Evolutionary conservation across 1,284 basidiomycete genomes (phyloP), one percentile per base, ranked within the genome.

Genomic region (Ganoderma boninense): DNA sequence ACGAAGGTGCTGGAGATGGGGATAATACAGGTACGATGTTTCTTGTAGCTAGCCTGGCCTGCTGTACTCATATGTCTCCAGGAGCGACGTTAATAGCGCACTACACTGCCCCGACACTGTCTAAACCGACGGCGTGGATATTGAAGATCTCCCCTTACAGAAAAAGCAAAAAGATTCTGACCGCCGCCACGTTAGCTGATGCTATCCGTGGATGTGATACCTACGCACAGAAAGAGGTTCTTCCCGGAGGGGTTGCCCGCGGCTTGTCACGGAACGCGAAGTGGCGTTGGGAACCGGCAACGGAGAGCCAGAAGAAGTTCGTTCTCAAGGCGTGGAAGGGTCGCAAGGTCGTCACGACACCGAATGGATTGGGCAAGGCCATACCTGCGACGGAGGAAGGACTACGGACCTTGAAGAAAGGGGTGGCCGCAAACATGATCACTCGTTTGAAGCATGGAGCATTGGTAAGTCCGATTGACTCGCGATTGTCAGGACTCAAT

Each of bases 371-470:
- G 5, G 59, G 61, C n/a, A 68, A 70, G 57, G 57, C 64, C 46
- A 70, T 62, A 61, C 73, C 62, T 65, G 75, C 63, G 65, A 74
- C 66, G 4, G 68, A 74, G 26, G 78, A 84, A 29, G 79, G 78
- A 52, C 77, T 90, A 20, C 78, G 77, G 62, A 79, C 71, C 0
- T 76, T 96, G 76, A 94, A 87, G 3, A 95, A 93, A 80, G 95
- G 95, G 0, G 87, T 93, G 72, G 94, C 95, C 40, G 91, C 90
- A 0, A 90, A 91, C 72, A 88, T 96, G 54, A 92, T 96, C 70
- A 90, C 90, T 29, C 88, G 94, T 13, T 71, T 95, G 69, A 93
- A 89, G 77, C 91, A 96, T 77, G 95, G 95, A 29, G 92, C 92
- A 44, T 83, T 88, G 82, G 93, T 92, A 77, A 40, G 82, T 67